Evolutionary conservation across 2,329 filamentous ascomycete species (phyloP).

Genomic region (Aspergillus pseudoviridinutans): DNA sequence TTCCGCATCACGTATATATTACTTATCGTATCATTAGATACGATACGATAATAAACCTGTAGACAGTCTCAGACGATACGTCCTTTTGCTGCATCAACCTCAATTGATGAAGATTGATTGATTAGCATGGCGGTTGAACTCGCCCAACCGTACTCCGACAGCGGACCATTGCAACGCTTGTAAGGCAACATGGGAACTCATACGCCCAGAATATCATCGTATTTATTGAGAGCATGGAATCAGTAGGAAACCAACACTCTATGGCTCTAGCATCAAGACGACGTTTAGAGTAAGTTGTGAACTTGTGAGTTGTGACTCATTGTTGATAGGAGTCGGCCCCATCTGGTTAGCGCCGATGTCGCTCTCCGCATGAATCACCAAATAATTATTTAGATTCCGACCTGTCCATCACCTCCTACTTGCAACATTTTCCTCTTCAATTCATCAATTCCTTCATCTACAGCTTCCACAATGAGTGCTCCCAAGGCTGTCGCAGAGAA

Average conservation of each 20-base stretch:
- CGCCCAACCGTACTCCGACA: not conserved
- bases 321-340: not conserved
- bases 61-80: no score
- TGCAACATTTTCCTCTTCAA: not conserved
- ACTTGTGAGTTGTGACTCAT: not conserved
- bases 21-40: not conserved
- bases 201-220: not conserved
- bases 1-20: not conserved
- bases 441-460: constrained; percentile 4
- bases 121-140: no score
- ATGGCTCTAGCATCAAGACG: not conserved
- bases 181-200: not conserved
- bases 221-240: not conserved
- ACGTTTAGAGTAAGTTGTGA: not conserved
- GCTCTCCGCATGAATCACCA: not conserved
- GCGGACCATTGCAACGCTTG: not conserved
- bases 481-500: constrained; percentile 40
- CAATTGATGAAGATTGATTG: no score
- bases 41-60: no score
- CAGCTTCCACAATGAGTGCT: constrained; percentile 30
- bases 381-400: not conserved
- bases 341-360: not conserved
- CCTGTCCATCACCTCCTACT: not conserved
- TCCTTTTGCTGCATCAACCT: no score
- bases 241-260: not conserved